Conservation (phyloP, 306 rosid species). For the Castanea mollissima region DNA sequence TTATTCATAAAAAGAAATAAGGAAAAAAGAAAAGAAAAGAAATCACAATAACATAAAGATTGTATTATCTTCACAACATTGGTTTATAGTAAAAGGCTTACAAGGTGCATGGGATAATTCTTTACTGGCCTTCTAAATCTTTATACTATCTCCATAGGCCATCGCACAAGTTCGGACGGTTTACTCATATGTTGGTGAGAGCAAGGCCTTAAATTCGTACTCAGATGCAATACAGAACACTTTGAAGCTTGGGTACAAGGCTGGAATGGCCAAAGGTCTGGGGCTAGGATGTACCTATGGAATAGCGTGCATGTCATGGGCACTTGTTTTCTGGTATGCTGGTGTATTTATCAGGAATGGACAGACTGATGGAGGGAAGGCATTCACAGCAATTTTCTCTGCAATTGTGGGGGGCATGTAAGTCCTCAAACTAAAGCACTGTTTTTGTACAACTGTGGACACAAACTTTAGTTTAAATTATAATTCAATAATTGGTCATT, state of each 20-base stretch:
- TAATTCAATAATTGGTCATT: constrained; percentile 17
- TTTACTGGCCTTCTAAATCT: background rate
- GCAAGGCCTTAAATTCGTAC: constrained; percentile 90
- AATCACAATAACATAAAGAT: background rate
- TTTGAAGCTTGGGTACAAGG: constrained; percentile 92
- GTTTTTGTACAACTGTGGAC: background rate
- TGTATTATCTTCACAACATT: background rate
- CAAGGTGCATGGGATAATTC: background rate
- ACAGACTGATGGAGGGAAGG: constrained; percentile 94
- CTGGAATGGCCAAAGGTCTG: constrained; percentile 97
- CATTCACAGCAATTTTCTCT: constrained; percentile 95
- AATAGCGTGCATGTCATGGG: constrained; percentile 99
- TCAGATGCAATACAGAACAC: constrained; percentile 96
- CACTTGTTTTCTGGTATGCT: constrained; percentile 96
- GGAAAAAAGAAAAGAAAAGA: too few relatives aligned
- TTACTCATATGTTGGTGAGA: constrained; percentile 93
- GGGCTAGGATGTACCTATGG: constrained; percentile 99
- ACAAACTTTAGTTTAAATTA: constrained; percentile 1
- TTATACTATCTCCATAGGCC: constrained; percentile 43
- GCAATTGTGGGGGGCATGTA: constrained; percentile 99
- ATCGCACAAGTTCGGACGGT: constrained; percentile 96
- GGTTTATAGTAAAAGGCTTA: background rate
- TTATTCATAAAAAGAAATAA: too few relatives aligned
- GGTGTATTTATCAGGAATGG: constrained; percentile 96
- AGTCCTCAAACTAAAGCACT: constrained; percentile 28